Percentiles rank a stretch among this genome's conserved stretches.
These are phyloP conservation scores for Quercus agrifolia DNA, from an alignment of 306 rosid species.

Conservation along the genomic window DNA sequence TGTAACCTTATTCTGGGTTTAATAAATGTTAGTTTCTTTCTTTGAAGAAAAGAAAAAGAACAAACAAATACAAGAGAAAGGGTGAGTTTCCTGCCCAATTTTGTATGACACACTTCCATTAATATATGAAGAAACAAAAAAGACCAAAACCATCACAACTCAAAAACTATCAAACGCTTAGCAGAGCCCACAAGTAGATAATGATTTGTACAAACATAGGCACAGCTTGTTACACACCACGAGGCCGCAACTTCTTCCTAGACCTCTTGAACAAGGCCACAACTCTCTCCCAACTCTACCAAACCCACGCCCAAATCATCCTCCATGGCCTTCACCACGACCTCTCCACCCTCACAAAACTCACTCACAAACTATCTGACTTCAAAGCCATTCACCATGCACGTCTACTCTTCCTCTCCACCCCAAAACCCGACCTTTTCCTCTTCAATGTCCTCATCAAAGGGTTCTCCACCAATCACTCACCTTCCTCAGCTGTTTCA, in stretches of 20 bases:
- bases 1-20: too few species aligned
- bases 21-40: too few species aligned
- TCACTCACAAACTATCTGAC: conserved; percentile 77
- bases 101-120: not conserved
- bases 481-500: conserved; percentile 53
- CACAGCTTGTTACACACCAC: conserved; percentile 11
- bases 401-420: conserved; percentile 56
- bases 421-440: conserved; percentile 74
- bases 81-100: not conserved
- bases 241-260: conserved; percentile 48
- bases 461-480: conserved; percentile 57
- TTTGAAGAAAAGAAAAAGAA: not conserved
- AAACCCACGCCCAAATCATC: conserved; percentile 76
- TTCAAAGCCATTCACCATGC: conserved; percentile 61
- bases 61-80: not conserved
- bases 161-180: not conserved
- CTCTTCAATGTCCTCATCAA: conserved; percentile 74
- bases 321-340: conserved; percentile 62
- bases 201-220: conserved; percentile 33
- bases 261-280: conserved; percentile 45
- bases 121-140: not conserved
- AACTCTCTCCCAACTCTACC: conserved; percentile 48
- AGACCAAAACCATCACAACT: too few species aligned
- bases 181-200: conserved; percentile 9
- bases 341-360: conserved; percentile 75